Evolutionary conservation across 169 alveolate genomes (phyloP).

Genomic region (Cryptosporidium bovis): DNA sequence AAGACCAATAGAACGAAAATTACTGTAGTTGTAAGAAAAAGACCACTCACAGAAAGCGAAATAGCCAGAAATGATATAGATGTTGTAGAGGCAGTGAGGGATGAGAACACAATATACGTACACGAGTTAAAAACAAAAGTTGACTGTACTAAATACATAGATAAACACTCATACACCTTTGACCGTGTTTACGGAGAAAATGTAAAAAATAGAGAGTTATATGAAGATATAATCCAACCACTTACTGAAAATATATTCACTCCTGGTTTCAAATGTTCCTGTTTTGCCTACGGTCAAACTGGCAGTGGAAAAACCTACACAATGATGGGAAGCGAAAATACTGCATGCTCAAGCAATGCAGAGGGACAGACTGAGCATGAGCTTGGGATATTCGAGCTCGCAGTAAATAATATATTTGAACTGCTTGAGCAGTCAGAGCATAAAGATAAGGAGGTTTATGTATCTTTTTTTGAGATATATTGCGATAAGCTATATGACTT

Average conservation of each 20-base stretch:
- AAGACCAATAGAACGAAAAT: constrained; percentile 84
- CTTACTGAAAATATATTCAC: constrained; percentile 92
- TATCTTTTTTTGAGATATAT: constrained; percentile 98
- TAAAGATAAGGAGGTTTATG: constrained; percentile 82
- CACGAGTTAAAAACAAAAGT: constrained; percentile 82
- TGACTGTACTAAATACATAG: constrained; percentile 92
- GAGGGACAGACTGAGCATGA: constrained; percentile 29
- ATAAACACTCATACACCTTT: constrained; percentile 90
- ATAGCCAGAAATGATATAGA: constrained; percentile 89
- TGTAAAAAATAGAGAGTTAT: constrained; percentile 87
- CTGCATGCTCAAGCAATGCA: constrained; percentile 75
- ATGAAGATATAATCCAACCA: constrained; percentile 91
- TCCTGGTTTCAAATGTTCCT: constrained; percentile 92
- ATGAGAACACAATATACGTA: constrained; percentile 80
- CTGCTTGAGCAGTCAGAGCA: constrained; percentile 82
- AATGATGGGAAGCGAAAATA: constrained; percentile 93
- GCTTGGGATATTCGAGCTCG: constrained; percentile 94
- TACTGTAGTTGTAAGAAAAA: constrained; percentile 93
- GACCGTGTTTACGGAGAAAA: constrained; percentile 90
- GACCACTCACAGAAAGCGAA: constrained; percentile 94
- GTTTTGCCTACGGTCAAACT: constrained; percentile 98
- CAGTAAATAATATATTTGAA: constrained; percentile 92
- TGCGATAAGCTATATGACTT: constrained; percentile 98
- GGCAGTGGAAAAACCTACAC: constrained; percentile 98
- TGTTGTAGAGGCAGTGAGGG: constrained; percentile 87